Evolutionary conservation across 805 yeast genomes (phyloP).

Genomic region (Metschnikowia sp.): DNA sequence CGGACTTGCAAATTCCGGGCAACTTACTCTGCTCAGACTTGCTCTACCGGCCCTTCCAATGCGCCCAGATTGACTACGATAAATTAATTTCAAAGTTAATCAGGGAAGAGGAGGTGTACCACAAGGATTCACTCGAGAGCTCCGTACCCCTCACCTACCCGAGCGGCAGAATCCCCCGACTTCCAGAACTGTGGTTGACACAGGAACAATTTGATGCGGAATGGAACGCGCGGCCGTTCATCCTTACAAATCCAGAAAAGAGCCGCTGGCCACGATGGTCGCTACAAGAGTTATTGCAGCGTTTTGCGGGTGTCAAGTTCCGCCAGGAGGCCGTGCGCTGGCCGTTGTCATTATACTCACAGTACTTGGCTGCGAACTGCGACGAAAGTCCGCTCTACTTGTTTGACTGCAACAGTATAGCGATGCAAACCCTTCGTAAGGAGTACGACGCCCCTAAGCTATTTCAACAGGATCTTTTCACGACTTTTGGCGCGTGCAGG

Average conservation of each 20-base stretch:
- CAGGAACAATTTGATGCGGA: constrained; percentile 42
- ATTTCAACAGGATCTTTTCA: constrained; percentile 61
- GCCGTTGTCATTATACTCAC: constrained; percentile 59
- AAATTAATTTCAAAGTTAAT: constrained; percentile 47
- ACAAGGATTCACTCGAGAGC: constrained; percentile 17
- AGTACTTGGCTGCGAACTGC: constrained; percentile 55
- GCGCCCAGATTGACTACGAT: constrained; percentile 65
- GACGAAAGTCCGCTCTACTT: constrained; percentile 87
- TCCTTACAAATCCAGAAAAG: constrained; percentile 35
- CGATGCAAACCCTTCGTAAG: constrained; percentile 53
- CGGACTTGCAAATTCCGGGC: constrained; percentile 47
- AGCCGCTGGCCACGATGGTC: constrained; percentile 69
- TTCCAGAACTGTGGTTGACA: constrained; percentile 43
- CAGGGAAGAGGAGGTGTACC: constrained; percentile 39
- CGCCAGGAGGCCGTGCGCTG: constrained; percentile 86
- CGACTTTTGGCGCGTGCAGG: constrained; percentile 55
- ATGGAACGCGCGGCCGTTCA: constrained; percentile 62
- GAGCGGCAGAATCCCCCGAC: constrained; percentile 49
- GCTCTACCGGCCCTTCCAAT: constrained; percentile 80
- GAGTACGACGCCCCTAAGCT: constrained; percentile 54
- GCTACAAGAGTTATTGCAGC: constrained; percentile 41
- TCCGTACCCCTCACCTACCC: constrained; percentile 17
- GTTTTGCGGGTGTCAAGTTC: constrained; percentile 62
- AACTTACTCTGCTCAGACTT: constrained; percentile 67
- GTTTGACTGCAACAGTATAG: constrained; percentile 76